phyloP scores from a whole-genome alignment of 2,329 filamentous ascomycete genomes.

The Triangularia verruculosa region DNA sequence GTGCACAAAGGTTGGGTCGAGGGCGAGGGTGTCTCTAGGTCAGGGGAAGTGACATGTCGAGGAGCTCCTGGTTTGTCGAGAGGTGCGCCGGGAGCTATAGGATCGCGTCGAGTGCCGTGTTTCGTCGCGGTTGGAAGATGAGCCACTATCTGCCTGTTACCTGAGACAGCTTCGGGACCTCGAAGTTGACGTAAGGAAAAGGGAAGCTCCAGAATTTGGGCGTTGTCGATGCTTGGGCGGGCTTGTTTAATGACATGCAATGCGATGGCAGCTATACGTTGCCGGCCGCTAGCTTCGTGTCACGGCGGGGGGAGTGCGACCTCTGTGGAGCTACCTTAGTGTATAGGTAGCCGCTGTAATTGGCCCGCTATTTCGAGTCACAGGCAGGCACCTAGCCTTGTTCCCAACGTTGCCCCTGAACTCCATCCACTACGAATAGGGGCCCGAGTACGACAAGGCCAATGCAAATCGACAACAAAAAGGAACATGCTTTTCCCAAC shows the following conservation, averaged over 20 bases:
- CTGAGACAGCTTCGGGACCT: background rate
- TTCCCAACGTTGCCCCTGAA: conserved; percentile 3
- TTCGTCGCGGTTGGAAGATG: background rate
- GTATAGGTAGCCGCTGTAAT: conserved; percentile 18
- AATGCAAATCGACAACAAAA: background rate
- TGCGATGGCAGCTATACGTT: background rate
- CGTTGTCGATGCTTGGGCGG: background rate
- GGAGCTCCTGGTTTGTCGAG: conserved; percentile 9
- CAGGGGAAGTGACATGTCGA: conserved; percentile 25
- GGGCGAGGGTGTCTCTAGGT: background rate
- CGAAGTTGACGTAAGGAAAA: background rate
- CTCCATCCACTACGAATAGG: background rate
- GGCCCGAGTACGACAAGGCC: too few species aligned
- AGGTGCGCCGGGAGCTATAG: conserved; percentile 8
- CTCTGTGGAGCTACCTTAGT: conserved; percentile 16
- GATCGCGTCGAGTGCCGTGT: background rate
- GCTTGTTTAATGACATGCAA: conserved; percentile 6
- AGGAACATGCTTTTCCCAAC: background rate
- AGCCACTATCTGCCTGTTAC: background rate
- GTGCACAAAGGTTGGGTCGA: conserved; percentile 7
- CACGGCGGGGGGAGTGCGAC: background rate
- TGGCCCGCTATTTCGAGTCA: conserved; percentile 4
- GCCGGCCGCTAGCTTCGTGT: conserved; percentile 3
- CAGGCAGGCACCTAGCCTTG: conserved; percentile 2
- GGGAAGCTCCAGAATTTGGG: background rate